Base-by-base conservation (phyloP, 371 early-diverging fungal species). In the Mortierella sp. region DNA sequence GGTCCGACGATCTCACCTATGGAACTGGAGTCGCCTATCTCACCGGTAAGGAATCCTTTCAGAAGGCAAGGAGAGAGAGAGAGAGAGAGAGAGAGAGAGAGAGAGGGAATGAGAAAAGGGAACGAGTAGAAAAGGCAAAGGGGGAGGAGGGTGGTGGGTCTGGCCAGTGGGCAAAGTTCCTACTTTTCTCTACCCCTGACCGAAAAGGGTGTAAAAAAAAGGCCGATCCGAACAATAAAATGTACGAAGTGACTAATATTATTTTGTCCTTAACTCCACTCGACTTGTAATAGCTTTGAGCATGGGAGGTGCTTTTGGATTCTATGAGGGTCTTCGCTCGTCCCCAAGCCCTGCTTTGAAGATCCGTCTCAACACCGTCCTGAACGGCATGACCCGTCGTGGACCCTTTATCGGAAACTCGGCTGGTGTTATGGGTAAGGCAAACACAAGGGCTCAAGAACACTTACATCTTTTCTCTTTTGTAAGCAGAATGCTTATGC, bases 371-470 rank as follows among this genome's bases (percentile, higher is more conserved):
- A 96, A 96, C 87, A 92, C 94, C 50, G 91, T 96, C 22, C 89
- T 96, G 66, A 96, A 96, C 88, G 89, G 92, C 31, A 92, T 93
- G 82, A 96, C 96, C 8, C 91, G 95, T 68, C 92, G 96, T 69
- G 96, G 96, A 19, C 96, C 96, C 31, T 95, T 95, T 76, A 84
- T 95, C 64, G 96, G 93, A 74, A 96, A 96, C 88, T 93, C 96
- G 34, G 87, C 93, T 16, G 96, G 96, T 82, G 91, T 96, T 26
- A 76, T 94, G 83, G 88, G 88, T 87, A 85, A 68, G 86, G 41
- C 14, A 13, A 22, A 11, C 1, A 34, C 14, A 45, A 41, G n/a
- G 47, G n/a, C 29, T 37, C 26, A 4, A 37, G 14, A 19, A 7
- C n/a, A 29, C 50, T 29, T 11, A 8, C 43, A 34, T 45, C 37